A percentile compares a stretch with the other conserved stretches of the same genome.
These are phyloP conservation scores for Ophiosphaerella narmari DNA, from an alignment of 2,329 filamentous ascomycete genomes.

Conservation along the genomic window DNA sequence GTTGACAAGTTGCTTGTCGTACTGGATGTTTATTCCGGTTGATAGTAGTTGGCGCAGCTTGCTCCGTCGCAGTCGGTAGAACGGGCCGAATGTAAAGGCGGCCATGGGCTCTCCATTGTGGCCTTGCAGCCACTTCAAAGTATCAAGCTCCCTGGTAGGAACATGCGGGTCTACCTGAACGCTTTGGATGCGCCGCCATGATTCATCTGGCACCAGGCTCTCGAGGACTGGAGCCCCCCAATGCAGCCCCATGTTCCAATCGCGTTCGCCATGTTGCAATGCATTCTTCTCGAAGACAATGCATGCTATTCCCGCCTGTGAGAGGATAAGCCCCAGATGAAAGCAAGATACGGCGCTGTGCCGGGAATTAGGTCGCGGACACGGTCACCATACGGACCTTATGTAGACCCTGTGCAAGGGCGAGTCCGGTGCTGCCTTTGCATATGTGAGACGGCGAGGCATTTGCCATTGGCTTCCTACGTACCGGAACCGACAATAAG, in stretches of 20 bases:
- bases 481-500: constrained; percentile 42
- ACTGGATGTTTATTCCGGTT: constrained; percentile 37
- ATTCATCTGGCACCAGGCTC: constrained; percentile 56
- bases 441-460: constrained; percentile 7
- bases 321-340: constrained; percentile 6
- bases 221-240: constrained; percentile 63
- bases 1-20: constrained; percentile 45
- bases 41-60: constrained; percentile 41
- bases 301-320: constrained; percentile 48
- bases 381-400: constrained; percentile 27
- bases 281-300: constrained; percentile 62
- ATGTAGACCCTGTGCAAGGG: constrained; percentile 43
- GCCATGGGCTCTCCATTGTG: constrained; percentile 43
- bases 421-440: constrained; percentile 42
- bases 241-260: constrained; percentile 68
- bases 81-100: constrained; percentile 38
- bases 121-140: constrained; percentile 40
- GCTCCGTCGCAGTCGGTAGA: constrained; percentile 44
- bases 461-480: constrained; percentile 13
- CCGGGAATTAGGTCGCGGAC: too few species aligned
- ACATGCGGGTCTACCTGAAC: constrained; percentile 58
- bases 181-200: constrained; percentile 58
- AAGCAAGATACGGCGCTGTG: too few species aligned
- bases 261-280: constrained; percentile 53
- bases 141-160: constrained; percentile 42